phyloP scores from a whole-genome alignment of 2,329 filamentous ascomycete genomes.

The Sporothrix schenckii region DNA sequence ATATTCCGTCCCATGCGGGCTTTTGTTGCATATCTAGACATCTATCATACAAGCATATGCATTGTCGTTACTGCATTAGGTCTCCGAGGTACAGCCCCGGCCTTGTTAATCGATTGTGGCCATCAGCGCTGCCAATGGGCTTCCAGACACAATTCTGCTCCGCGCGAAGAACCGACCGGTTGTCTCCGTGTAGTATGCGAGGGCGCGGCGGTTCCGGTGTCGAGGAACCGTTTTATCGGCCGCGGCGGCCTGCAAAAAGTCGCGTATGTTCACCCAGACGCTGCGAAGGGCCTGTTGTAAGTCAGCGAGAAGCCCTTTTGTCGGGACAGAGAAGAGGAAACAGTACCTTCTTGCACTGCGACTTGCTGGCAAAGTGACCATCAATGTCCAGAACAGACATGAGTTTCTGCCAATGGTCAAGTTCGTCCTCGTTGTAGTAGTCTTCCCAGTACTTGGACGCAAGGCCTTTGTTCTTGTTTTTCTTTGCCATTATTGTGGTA shows the following conservation, averaged over 20 bases:
- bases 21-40: constrained; percentile 14
- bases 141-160: constrained; percentile 46
- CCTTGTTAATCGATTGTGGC: constrained; percentile 39
- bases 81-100: no score
- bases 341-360: constrained; percentile 50
- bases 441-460: constrained; percentile 36
- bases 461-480: neutral
- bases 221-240: constrained; percentile 37
- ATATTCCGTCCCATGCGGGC: neutral
- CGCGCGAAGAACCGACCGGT: constrained; percentile 52
- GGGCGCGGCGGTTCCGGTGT: constrained; percentile 43
- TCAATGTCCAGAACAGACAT: constrained; percentile 50
- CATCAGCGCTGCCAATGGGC: constrained; percentile 47
- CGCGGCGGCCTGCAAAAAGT: constrained; percentile 49
- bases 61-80: neutral
- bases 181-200: constrained; percentile 45
- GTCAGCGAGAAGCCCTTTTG: neutral
- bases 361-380: constrained; percentile 48
- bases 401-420: constrained; percentile 52
- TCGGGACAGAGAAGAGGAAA: neutral
- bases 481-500: neutral
- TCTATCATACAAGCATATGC: constrained; percentile 3
- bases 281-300: constrained; percentile 45
- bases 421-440: constrained; percentile 42
- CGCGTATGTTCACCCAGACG: constrained; percentile 54